Evolutionary conservation across 2,329 filamentous ascomycete species (phyloP).

Genomic region (Ophiostoma piceae): DNA sequence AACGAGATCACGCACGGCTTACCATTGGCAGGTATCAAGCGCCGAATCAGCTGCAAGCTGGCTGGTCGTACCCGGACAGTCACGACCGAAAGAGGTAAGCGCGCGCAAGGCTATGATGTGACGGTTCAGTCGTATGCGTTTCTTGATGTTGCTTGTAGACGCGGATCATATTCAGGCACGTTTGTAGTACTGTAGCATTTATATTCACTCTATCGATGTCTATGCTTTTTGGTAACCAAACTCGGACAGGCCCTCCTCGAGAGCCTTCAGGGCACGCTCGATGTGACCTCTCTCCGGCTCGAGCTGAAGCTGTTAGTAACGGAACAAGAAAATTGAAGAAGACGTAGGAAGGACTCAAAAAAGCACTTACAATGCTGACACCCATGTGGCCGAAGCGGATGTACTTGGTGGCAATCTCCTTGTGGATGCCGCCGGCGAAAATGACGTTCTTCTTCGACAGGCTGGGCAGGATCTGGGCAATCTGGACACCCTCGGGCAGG

Average conservation of each 20-base stretch:
- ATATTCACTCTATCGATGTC: background rate
- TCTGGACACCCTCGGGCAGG: constrained; percentile 75
- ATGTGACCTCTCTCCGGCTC: constrained; percentile 76
- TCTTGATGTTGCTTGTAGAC: background rate
- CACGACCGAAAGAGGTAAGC: background rate
- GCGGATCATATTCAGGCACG: background rate
- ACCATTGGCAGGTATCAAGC: background rate
- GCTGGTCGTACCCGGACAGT: background rate
- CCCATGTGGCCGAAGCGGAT: constrained; percentile 98
- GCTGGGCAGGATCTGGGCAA: constrained; percentile 77
- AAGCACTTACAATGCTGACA: constrained; percentile 66
- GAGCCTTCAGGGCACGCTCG: constrained; percentile 72
- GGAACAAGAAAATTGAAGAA: background rate
- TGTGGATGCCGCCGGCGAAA: constrained; percentile 93
- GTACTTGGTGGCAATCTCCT: constrained; percentile 89
- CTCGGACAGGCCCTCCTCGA: constrained; percentile 70
- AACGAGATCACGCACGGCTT: too few species aligned
- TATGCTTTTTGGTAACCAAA: constrained; percentile 57
- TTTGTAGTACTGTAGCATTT: background rate
- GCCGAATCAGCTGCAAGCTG: background rate
- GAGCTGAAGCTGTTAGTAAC: constrained; percentile 42
- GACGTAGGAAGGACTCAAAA: background rate
- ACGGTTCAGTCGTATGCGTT: background rate
- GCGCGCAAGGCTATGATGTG: constrained; percentile 3
- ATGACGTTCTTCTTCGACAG: constrained; percentile 82